These are phyloP conservation scores for Irineochytrium annulatum DNA, from an alignment of 192 early-diverging fungal species.

Conservation along the genomic window DNA sequence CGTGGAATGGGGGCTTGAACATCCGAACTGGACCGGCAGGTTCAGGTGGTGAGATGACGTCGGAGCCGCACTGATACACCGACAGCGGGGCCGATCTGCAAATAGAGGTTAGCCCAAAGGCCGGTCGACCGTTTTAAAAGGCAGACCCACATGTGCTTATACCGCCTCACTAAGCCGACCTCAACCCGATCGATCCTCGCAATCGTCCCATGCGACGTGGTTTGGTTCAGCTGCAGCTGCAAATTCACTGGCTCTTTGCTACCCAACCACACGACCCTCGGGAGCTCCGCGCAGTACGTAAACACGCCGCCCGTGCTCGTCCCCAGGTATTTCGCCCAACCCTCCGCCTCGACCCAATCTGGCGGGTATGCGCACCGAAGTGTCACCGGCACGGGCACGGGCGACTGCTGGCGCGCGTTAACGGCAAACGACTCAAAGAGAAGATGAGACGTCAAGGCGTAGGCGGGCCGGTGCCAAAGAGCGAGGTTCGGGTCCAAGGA, in stretches of 20 bases:
- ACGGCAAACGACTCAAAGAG: neutral
- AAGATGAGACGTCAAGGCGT: neutral
- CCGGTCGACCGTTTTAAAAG: no score
- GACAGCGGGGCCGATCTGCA: neutral
- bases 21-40: neutral
- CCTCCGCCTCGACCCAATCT: neutral
- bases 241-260: neutral
- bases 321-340: neutral
- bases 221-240: neutral
- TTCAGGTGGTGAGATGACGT: neutral
- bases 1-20: slow-evolving; percentile 1
- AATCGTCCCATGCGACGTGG: neutral
- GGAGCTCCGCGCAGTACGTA: neutral
- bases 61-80: neutral
- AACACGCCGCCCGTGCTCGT: neutral
- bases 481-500: neutral
- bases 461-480: neutral
- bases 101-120: no score
- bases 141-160: neutral
- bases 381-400: neutral
- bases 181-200: neutral
- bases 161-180: neutral
- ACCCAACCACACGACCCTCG: neutral
- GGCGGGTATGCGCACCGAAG: neutral
- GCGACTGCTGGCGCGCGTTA: neutral